Base-by-base conservation (phyloP, 2,329 filamentous ascomycete species). In the Xylariaceae sp. region DNA sequence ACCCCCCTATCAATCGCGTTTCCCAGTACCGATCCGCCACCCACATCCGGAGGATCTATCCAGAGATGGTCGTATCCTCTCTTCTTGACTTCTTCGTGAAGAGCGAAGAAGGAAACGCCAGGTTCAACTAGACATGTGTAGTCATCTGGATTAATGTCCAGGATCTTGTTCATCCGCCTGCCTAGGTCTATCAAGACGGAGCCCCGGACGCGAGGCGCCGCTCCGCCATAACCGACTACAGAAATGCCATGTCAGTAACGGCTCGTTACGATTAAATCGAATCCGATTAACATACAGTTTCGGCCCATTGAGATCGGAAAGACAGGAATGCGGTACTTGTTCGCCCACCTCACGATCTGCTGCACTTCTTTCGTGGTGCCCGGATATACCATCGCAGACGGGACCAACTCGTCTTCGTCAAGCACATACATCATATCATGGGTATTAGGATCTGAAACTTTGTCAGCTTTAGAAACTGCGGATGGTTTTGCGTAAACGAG, bases 91-190 rank as follows among this genome's bases (percentile, higher is more conserved):
- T 58, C 75, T 69, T 83, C 74, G 58, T 84, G 75, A 6, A 85
- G 70, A 24, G 76, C 75, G 52, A 78, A 77, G 63, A 78, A 85
- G 0, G 81, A 80, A 0, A 85, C 82, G 1, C 83, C 82, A 0
- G 83, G 83, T 65, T 85, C 82, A 4, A 86, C 75, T 0, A 85
- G 69, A 37, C 75, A 79, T 52, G 75, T 82, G 17, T 78, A 79
- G 37, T 76, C 77, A 14, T 81, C 77, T 0, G 73, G 74, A 63
- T 82, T 78, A 12, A 85, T 76, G 33, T 82, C 73, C 7, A 85
- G 64, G 7, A 86, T 75, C 61, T 74, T 76, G 65, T 80, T 79
- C 82, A 86, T 82, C 36, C 79, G 73, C 34, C 69, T 76, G 3
- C 81, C 82, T n/a, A 84, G 72, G 58, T 84, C 79, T 17, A 84